Base-by-base conservation (phyloP, 352 stramenopile species). In the Phytopythium litorale region DNA sequence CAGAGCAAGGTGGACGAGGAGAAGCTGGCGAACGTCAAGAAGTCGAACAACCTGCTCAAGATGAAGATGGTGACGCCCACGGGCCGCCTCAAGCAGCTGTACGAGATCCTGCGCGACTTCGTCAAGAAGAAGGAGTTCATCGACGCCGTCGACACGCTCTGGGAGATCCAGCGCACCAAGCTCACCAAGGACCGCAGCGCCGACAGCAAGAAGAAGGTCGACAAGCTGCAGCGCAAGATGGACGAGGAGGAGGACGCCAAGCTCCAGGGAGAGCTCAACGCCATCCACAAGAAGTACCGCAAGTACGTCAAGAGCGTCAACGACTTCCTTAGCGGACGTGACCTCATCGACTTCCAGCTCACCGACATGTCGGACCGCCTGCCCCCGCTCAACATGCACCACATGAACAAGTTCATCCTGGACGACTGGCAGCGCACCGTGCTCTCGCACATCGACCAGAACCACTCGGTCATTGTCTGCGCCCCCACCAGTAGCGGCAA, bases 361-460 rank as follows among this genome's bases (percentile, higher is more conserved):
- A 94, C 86, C 7, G 84, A 91, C 48, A 94, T 94, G 86, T 91
- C 82, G 48, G 86, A 94, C 60, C 86, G 86, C 30, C 58, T 94
- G 46, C 86, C 86, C 23, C 86, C 86, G 43, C 78, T 94, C 38
- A 94, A 94, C 70, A 93, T 94, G 86, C 86, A 94, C 64, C 86
- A 93, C 72, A 92, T 93, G 84, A 93, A 91, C 79, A 92, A 93
- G 64, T 96, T 97, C 55, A 96, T 98, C 58, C 84, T 99, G 16
- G 97, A 99, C 69, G 78, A 94, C 71, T 99, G 97, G 97, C 97
- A 99, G 81, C 97, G 97, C 71, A 90, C 88, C 7, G 96, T 99
- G 54, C 76, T 99, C 5, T 63, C 52, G 9, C 91, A 98, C 62
- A 98, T 99, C 67, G 97, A 99, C 73, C 66, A 97, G 56, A 91